phyloP scores from a whole-genome alignment of 2,329 filamentous ascomycete genomes.

The Phaeoacremonium minimum region DNA sequence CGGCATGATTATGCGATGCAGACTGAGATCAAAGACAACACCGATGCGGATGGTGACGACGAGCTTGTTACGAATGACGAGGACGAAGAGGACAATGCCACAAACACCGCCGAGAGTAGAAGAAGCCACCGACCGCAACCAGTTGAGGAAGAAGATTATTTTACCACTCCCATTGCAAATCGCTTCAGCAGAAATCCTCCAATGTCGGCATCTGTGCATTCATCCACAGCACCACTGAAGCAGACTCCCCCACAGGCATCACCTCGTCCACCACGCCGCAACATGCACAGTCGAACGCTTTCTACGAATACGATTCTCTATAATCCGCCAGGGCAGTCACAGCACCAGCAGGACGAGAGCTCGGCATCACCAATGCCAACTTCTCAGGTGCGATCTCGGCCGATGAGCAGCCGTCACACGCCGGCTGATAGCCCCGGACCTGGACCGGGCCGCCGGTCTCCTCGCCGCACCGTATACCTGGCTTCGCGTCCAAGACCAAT shows the following conservation, averaged over 20 bases:
- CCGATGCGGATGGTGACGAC: conserved; percentile 84
- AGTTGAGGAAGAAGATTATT: conserved; percentile 46
- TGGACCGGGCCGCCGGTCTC: conserved; percentile 38
- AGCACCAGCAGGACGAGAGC: conserved; percentile 25
- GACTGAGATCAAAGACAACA: conserved; percentile 50
- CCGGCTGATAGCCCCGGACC: conserved; percentile 30
- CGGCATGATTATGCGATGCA: conserved; percentile 16
- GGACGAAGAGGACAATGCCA: conserved; percentile 49
- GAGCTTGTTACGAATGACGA: conserved; percentile 82
- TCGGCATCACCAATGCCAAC: conserved; percentile 34
- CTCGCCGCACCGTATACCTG: conserved; percentile 37
- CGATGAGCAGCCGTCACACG: conserved; percentile 31
- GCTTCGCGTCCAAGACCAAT: conserved; percentile 54
- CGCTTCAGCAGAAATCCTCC: conserved; percentile 25
- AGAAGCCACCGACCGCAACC: not conserved
- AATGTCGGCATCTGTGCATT: conserved; percentile 24
- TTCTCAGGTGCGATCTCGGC: conserved; percentile 23
- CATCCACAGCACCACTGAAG: conserved; percentile 11
- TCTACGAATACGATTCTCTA: conserved; percentile 84
- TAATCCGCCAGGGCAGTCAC: conserved; percentile 49
- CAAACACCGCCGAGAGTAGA: conserved; percentile 24
- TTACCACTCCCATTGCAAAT: conserved; percentile 43
- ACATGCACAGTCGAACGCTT: conserved; percentile 64
- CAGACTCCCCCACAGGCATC: conserved; percentile 13
- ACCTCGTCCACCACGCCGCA: conserved; percentile 27